Evolutionary conservation across 2,329 filamentous ascomycete species (phyloP), one percentile per base, ranked within the genome.

Genomic region (Diaporthe humulicola): DNA sequence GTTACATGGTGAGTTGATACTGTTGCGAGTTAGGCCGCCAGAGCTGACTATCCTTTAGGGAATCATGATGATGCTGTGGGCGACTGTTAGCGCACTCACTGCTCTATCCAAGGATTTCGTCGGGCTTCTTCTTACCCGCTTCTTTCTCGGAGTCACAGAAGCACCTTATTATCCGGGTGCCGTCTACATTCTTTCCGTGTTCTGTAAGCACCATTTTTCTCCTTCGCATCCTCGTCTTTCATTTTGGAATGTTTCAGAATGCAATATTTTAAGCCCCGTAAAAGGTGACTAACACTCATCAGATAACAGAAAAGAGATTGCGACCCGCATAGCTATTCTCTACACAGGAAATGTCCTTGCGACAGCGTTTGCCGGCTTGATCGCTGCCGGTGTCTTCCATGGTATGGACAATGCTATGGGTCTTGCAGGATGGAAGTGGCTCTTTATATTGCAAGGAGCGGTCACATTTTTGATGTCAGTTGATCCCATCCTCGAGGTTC

Each of bases 281-380:
- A n/a, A n/a, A n/a, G n/a, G n/a, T n/a, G n/a, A n/a, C n/a, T n/a
- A n/a, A n/a, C n/a, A n/a, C n/a, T n/a, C n/a, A n/a, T n/a, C n/a
- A n/a, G n/a, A 94, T 78, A 93, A 90, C 0, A 87, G 91, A 28
- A 90, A 90, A 78, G 93, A 93, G 79, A 83, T 93, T 0, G 90
- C 88, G 2, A 85, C 92, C n/a, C 86, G 91, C 19, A 92, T 91
- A 28, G 90, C 90, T 12, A 86, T 92, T 19, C 85, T 85, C 1
- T 85, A 88, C 75, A 90, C 91, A 0, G 93, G 91, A 0, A 90
- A 91, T 8, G 85, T 94, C 17, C 87, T 94, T 5, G 91, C 90
- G 0, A 92, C 92, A 0, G 92, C 92, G 0, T 94, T 94, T 78
- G 91, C 91, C 0, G 93, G 92, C 0, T 83, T 92, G 19, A 85